These are phyloP conservation scores for Exophiala dermatitidis DNA, from an alignment of 2,329 filamentous ascomycete genomes.

Conservation along the genomic window DNA sequence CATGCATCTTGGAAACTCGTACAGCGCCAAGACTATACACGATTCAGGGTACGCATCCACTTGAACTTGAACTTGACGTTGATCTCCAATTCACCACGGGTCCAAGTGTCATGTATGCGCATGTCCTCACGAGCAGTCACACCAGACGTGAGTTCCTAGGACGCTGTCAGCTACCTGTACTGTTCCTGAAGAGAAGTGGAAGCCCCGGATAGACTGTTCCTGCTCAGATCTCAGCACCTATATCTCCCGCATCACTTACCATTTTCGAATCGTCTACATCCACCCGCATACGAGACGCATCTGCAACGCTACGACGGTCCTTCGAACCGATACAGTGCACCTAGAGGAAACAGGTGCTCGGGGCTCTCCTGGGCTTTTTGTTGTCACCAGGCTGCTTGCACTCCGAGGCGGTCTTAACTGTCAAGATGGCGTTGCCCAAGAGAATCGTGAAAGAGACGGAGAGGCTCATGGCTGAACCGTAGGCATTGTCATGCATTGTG, in stretches of 20 bases:
- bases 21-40: neutral
- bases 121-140: neutral
- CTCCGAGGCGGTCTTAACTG: conserved; percentile 2
- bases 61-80: neutral
- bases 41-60: neutral
- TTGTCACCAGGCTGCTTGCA: neutral
- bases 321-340: neutral
- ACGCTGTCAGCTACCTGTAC: too few relatives aligned
- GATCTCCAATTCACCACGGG: neutral
- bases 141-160: too few relatives aligned
- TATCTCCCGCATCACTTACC: too few relatives aligned
- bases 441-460: conserved; percentile 98
- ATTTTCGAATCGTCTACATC: too few relatives aligned
- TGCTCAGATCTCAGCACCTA: too few relatives aligned
- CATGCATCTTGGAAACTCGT: neutral
- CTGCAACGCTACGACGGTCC: neutral
- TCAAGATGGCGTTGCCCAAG: conserved; percentile 68
- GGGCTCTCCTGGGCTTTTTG: neutral
- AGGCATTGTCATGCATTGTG: conserved; percentile 23
- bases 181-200: too few relatives aligned
- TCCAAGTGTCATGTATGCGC: neutral
- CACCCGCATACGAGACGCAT: too few relatives aligned
- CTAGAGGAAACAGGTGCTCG: neutral
- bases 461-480: conserved; percentile 93
- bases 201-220: too few relatives aligned